Evolutionary conservation across 2,329 filamentous ascomycete genomes (phyloP).

Genomic region (Talaromyces sp.): DNA sequence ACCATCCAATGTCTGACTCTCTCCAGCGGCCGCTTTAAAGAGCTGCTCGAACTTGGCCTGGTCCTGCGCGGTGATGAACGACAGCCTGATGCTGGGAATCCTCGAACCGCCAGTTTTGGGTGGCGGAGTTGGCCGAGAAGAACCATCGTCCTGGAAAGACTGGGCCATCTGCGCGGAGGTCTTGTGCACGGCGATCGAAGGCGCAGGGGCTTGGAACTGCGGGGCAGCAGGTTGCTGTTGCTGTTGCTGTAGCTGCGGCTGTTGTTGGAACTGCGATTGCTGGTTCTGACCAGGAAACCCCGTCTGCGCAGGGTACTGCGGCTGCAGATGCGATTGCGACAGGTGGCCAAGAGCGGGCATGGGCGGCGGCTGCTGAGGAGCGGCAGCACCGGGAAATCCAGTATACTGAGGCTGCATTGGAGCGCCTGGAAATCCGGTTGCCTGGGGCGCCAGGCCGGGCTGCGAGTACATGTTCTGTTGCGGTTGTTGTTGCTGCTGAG

Average conservation of each 20-base stretch:
- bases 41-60: slow-evolving; percentile 96
- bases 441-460: slow-evolving; percentile 51
- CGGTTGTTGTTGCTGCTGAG: slow-evolving; percentile 43
- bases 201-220: slow-evolving; percentile 42
- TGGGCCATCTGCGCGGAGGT: slow-evolving; percentile 61
- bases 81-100: slow-evolving; percentile 90
- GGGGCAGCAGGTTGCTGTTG: slow-evolving; percentile 18
- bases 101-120: slow-evolving; percentile 58
- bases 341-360: slow-evolving; percentile 27
- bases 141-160: slow-evolving; percentile 51
- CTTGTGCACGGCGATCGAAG: slow-evolving; percentile 52
- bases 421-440: slow-evolving; percentile 49
- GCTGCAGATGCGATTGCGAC: slow-evolving; percentile 47
- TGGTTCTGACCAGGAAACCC: slow-evolving; percentile 46
- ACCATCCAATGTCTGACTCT: slow-evolving; percentile 77
- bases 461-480: slow-evolving; percentile 31
- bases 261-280: slow-evolving; percentile 23
- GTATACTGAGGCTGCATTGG: slow-evolving; percentile 64
- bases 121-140: slow-evolving; percentile 57
- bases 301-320: slow-evolving; percentile 47
- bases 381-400: slow-evolving; percentile 53
- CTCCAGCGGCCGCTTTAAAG: slow-evolving; percentile 90
- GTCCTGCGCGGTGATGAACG: slow-evolving; percentile 91
- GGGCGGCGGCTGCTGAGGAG: slow-evolving; percentile 33
- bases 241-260: slow-evolving; percentile 17